These are phyloP conservation scores for Neospora caninum DNA, from an alignment of 169 alveolate species.

Conservation along the genomic window DNA sequence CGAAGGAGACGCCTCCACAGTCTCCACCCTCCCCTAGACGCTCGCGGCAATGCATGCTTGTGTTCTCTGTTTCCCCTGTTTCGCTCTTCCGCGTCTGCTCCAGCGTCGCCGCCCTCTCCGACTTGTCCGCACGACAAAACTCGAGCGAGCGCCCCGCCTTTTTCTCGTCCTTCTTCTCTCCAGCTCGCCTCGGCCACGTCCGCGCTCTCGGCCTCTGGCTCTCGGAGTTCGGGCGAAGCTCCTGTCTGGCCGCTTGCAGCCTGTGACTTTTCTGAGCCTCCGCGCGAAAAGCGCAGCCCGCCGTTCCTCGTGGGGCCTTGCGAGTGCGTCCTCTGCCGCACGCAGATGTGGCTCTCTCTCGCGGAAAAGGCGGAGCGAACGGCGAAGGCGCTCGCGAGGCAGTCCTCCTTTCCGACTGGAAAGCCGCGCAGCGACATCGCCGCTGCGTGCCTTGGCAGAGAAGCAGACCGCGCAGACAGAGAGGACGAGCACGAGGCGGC, in stretches of 20 bases:
- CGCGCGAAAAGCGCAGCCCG: no score
- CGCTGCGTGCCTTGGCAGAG: neutral
- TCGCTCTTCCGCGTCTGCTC: neutral
- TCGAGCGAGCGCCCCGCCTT: no score
- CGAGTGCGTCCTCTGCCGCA: constrained; percentile 27
- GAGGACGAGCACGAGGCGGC: neutral
- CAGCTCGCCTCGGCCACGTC: neutral
- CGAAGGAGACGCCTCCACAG: no score
- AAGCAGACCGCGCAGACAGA: neutral
- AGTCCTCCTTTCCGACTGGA: neutral
- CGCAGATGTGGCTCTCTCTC: neutral
- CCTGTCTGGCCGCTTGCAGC: no score
- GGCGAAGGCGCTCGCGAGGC: neutral
- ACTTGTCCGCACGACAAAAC: no score
- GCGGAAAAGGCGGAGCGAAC: neutral
- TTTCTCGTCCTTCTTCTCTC: neutral
- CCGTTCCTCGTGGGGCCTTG: neutral
- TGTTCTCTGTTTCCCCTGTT: neutral
- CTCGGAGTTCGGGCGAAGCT: neutral
- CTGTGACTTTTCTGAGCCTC: no score
- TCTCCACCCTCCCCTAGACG: no score
- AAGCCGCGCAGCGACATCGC: neutral
- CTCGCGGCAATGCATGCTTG: no score
- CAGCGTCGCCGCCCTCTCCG: neutral
- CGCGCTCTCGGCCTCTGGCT: neutral